Evolutionary conservation across 1,139 yeast genomes (phyloP).

Genomic region (Hansenula sp.): DNA sequence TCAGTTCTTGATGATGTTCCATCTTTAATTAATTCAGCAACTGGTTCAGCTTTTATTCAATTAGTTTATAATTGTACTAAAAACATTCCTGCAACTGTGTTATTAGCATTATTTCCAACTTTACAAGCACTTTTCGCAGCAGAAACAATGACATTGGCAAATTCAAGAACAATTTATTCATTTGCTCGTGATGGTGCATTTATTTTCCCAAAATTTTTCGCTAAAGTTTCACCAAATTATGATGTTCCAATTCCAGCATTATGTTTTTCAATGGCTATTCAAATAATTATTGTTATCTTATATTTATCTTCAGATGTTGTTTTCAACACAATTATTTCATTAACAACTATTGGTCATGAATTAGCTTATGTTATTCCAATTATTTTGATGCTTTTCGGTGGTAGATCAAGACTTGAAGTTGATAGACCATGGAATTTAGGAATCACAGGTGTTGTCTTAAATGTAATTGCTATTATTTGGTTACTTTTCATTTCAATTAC

Average conservation of each 20-base stretch:
- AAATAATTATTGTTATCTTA: slow-evolving; percentile 46
- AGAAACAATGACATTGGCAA: slow-evolving; percentile 40
- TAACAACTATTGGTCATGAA: slow-evolving; percentile 51
- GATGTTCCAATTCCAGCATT: slow-evolving; percentile 58
- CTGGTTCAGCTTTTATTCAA: slow-evolving; percentile 59
- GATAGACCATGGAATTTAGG: slow-evolving; percentile 58
- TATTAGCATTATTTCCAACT: slow-evolving; percentile 49
- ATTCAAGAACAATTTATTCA: slow-evolving; percentile 44
- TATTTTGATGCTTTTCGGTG: slow-evolving; percentile 25
- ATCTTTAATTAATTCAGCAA: slow-evolving; percentile 34
- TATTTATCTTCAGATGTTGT: slow-evolving; percentile 54
- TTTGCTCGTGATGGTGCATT: slow-evolving; percentile 46
- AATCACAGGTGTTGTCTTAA: slow-evolving; percentile 27
- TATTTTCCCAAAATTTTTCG: slow-evolving; percentile 39
- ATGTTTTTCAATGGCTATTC: slow-evolving; percentile 41
- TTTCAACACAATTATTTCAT: slow-evolving; percentile 50
- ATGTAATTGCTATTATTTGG: slow-evolving; percentile 28
- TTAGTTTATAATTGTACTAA: slow-evolving; percentile 58
- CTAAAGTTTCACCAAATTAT: slow-evolving; percentile 43
- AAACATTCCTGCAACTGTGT: slow-evolving; percentile 57
- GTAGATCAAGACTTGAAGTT: slow-evolving; percentile 33
- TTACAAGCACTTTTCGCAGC: slow-evolving; percentile 62
- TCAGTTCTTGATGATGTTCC: slow-evolving; percentile 47
- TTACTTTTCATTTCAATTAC: slow-evolving; percentile 37
- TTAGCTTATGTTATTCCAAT: slow-evolving; percentile 54